Base-by-base conservation (phyloP, 192 early-diverging fungal species). In the Coemansia sp. region DNA sequence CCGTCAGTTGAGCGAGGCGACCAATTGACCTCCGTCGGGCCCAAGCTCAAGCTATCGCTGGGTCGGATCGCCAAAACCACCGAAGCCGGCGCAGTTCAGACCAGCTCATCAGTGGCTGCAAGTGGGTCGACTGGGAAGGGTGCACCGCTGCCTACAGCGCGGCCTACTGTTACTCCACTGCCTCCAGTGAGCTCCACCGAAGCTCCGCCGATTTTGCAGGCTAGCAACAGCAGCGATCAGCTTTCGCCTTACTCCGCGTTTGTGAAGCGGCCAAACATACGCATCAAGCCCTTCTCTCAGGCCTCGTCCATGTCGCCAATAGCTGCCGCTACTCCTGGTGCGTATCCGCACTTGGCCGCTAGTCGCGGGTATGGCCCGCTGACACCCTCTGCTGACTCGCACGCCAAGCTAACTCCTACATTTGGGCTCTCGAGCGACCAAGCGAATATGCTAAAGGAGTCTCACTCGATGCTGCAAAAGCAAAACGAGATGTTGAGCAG, bases 391-490 rank as follows among this genome's bases (percentile, higher is more conserved):
- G 56, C 36, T n/a, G 35, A 32, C 35, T 14, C 14, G 19, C 35
- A 38, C 15, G 20, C 35, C 36, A 38, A 32, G 36, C 35, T 43
- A 11, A 31, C 60, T 10, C 57, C 24, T 3, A 17, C 71, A 6
- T 10, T 59, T 25, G 67, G 39, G 39, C 53, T 73, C 35, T 60
- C 66, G 0, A 60, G 58, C 6, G 79, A 82, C 56, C 79, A 82
- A 56, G 73, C 53, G 20, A 56, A 6, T n/a, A 49, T 63, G 58
- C 60, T 82, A 7, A 68, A 67, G 36, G 70, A 82, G 41, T 73
- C 79, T 6, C 79, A 73, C 66, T 56, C 40, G 9, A 76, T 82
- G 79, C 60, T 82, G 40, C 49, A 53, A 38, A 64, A 60, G 59
- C 73, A 82, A 32, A 60, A 49, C 35, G 66, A 65, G 3, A 32